Base-by-base conservation (phyloP, 208 protist species). In the Wallacemonas rigidus region DNA sequence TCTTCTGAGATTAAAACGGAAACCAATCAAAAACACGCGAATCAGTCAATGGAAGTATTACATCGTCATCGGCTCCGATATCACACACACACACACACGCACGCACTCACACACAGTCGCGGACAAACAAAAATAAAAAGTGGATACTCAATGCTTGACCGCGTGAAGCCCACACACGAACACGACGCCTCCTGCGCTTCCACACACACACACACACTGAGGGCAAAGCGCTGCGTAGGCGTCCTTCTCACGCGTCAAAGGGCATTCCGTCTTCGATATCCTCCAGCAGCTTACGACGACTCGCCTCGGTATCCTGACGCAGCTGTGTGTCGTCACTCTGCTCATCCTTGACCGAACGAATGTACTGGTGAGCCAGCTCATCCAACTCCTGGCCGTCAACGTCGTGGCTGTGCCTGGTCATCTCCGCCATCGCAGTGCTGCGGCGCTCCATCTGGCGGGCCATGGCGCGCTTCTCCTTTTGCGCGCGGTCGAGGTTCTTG, bases 401-500 rank as follows among this genome's bases (percentile, higher is more conserved):
- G 14, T 84, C 72, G 26, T 82, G 51, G 6, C 57, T 17, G 12
- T 64, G n/a, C 51, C 72, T 72, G 11, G 80, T 83, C 39, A 82
- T 68, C 40, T 82, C 81, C 1, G 76, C 69, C 38, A 92, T 38
- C 43, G 76, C 74, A 14, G 93, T 95, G 81, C 87, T 92, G 58
- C 85, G 89, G 5, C 89, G 89, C 60, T 91, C 74, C 1, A 82
- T 78, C 65, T 90, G 87, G 15, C 81, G 79, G n/a, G 83, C 87
- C n/a, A 67, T 71, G 0, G 87, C 79, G 9, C 88, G 85, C 79
- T 88, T 91, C 72, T 95, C 86, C 80, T 95, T 95, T 50, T 88
- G 70, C 0, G 93, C 89, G 54, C 95, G 91, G 69, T 97, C 87
- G 47, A 98, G 72, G 68, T 97, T 97, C 80, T 98, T 98, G 81